Percentiles rank a stretch among this genome's conserved stretches.
Conservation (phyloP, 2,329 filamentous ascomycete genomes). For the Fusarium guadeloupense region DNA sequence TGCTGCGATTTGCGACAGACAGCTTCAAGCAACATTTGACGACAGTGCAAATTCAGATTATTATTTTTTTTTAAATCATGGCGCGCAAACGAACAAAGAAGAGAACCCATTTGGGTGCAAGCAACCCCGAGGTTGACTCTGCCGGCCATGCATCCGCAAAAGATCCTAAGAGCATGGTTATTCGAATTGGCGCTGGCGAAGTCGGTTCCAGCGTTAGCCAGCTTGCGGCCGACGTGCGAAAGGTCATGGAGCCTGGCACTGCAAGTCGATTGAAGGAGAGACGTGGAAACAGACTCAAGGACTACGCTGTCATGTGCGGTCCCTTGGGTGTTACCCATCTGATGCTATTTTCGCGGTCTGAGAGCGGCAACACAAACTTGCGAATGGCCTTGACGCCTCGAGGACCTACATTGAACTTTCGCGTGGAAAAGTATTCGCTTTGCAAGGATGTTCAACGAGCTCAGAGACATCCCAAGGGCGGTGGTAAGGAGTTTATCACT, state of each 20-base stretch:
- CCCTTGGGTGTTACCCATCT: conserved; percentile 93
- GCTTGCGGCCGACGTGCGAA: conserved; percentile 87
- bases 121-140: conserved; percentile 65
- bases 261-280: conserved; percentile 90
- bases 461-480: conserved; percentile 82
- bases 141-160: conserved; percentile 70
- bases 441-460: conserved; percentile 89
- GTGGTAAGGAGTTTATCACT: conserved; percentile 85
- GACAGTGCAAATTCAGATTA: conserved; percentile 19
- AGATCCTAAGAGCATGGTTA: conserved; percentile 96
- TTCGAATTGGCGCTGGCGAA: conserved; percentile 93
- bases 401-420: conserved; percentile 92
- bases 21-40: conserved; percentile 13
- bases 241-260: conserved; percentile 96
- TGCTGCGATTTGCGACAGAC: conserved; percentile 38
- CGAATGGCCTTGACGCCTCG: conserved; percentile 87
- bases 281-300: conserved; percentile 84
- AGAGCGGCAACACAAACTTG: conserved; percentile 90
- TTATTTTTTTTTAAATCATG: too few species aligned
- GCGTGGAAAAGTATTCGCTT: conserved; percentile 93
- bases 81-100: conserved; percentile 85
- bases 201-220: conserved; percentile 92
- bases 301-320: conserved; percentile 95
- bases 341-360: conserved; percentile 89
- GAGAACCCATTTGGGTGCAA: conserved; percentile 81